A percentile compares a stretch with the other conserved stretches of the same genome.
Evolutionary conservation across 2,329 filamentous ascomycete genomes (phyloP).

Genomic region (Phaeosphaeriaceae sp.): DNA sequence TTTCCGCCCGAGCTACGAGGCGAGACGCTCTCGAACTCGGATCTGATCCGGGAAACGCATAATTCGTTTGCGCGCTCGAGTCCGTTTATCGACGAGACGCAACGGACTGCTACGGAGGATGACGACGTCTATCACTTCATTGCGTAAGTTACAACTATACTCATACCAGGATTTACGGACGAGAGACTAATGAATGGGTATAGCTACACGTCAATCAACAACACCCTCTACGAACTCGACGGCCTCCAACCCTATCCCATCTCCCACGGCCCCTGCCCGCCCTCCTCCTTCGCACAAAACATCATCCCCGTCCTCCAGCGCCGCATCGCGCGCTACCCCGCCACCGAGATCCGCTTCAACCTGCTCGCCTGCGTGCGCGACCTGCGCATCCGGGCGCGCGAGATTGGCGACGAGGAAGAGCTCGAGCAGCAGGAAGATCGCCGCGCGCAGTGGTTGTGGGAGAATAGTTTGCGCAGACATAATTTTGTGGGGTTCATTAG

Average conservation of each 20-base stretch:
- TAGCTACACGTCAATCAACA: constrained; percentile 78
- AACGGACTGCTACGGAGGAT: constrained; percentile 71
- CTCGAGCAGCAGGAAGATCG: constrained; percentile 83
- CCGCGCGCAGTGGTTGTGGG: constrained; percentile 87
- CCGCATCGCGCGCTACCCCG: constrained; percentile 83
- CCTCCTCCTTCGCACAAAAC: constrained; percentile 75
- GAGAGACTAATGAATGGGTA: constrained; percentile 17
- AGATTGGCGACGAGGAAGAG: constrained; percentile 82
- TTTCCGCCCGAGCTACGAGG: constrained; percentile 75
- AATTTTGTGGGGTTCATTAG: constrained; percentile 97
- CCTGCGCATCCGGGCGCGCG: constrained; percentile 74
- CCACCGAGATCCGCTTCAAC: constrained; percentile 92
- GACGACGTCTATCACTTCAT: constrained; percentile 98
- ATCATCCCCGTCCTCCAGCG: constrained; percentile 88
- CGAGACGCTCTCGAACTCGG: constrained; percentile 73
- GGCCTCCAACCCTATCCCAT: constrained; percentile 94
- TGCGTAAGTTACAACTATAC: constrained; percentile 55
- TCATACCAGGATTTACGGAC: not conserved
- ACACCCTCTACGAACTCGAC: constrained; percentile 89
- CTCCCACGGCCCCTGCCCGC: constrained; percentile 76
- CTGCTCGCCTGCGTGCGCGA: constrained; percentile 91
- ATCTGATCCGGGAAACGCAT: constrained; percentile 69
- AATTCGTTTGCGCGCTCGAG: constrained; percentile 89
- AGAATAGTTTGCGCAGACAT: constrained; percentile 89
- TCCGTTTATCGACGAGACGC: constrained; percentile 92